A percentile compares a stretch with the other conserved stretches of the same genome.
These are phyloP conservation scores for Syzygium syzygioides DNA, from an alignment of 441 rosid species.

Conservation along the genomic window DNA sequence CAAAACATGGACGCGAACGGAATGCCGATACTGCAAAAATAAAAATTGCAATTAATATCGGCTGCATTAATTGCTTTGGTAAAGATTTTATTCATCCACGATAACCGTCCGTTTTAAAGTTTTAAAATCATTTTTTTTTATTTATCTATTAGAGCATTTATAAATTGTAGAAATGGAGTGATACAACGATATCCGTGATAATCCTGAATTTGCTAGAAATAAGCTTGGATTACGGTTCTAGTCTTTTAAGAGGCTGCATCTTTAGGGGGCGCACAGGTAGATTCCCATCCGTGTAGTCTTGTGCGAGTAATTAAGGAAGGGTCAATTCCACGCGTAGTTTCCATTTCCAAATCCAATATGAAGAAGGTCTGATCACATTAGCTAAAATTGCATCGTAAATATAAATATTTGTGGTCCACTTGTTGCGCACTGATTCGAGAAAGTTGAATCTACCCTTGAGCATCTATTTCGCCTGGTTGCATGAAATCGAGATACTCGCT, in stretches of 20 bases:
- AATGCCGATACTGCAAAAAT: neutral
- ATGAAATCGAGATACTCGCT: neutral
- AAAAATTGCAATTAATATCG: neutral
- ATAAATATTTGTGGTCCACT: neutral
- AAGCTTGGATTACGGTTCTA: neutral
- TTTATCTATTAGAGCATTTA: neutral
- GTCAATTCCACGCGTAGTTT: neutral
- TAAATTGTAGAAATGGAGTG: neutral
- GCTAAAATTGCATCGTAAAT: neutral
- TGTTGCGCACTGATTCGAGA: neutral
- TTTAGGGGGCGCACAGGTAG: neutral
- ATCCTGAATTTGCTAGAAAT: neutral
- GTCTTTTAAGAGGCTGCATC: neutral
- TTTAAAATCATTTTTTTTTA: too few species aligned
- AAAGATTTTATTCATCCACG: neutral
- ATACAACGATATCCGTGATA: neutral
- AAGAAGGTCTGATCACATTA: neutral
- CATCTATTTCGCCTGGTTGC: neutral
- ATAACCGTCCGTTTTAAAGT: neutral
- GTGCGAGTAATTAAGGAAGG: neutral
- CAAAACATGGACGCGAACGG: neutral
- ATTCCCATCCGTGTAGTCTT: neutral
- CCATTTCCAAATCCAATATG: neutral
- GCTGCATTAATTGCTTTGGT: neutral
- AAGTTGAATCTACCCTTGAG: neutral